Evolutionary conservation across 208 protist genomes (phyloP).

Genomic region (Trichomonas tenax): DNA sequence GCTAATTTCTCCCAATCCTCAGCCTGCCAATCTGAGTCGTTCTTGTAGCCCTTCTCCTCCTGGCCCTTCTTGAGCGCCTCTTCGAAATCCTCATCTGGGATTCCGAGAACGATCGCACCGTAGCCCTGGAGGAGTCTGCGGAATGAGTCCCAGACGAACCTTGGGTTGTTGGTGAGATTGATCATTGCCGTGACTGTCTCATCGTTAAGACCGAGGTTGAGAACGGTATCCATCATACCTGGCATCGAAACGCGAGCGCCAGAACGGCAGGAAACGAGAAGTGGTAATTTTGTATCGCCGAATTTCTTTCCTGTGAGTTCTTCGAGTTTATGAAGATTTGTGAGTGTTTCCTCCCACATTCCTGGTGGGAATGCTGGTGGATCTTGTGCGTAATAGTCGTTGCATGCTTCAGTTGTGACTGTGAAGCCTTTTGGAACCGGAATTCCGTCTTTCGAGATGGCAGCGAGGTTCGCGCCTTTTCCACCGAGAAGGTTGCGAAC

Average conservation of each 20-base stretch:
- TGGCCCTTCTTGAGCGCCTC: neutral
- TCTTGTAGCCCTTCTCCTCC: neutral
- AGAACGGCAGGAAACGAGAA: neutral
- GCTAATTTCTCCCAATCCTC: neutral
- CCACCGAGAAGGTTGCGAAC: neutral
- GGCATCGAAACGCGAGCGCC: neutral
- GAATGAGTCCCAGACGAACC: neutral
- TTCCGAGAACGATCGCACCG: neutral
- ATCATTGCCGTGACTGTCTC: neutral
- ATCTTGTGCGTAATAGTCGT: neutral
- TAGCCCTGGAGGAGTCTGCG: neutral
- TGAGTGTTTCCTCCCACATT: neutral
- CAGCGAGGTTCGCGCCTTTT: conserved; percentile 6
- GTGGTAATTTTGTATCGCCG: neutral
- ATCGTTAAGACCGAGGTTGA: neutral
- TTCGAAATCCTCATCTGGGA: neutral
- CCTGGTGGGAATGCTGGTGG: neutral
- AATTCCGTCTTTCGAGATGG: neutral
- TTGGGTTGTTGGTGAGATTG: neutral
- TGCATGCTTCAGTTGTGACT: neutral
- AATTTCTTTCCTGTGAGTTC: conserved; percentile 12
- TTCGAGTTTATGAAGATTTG: neutral
- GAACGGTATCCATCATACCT: neutral
- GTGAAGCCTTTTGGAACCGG: conserved; percentile 10
- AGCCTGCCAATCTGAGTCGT: neutral